phyloP scores from a whole-genome alignment of 2,329 filamentous ascomycete genomes.

The Penicillium concentricum region DNA sequence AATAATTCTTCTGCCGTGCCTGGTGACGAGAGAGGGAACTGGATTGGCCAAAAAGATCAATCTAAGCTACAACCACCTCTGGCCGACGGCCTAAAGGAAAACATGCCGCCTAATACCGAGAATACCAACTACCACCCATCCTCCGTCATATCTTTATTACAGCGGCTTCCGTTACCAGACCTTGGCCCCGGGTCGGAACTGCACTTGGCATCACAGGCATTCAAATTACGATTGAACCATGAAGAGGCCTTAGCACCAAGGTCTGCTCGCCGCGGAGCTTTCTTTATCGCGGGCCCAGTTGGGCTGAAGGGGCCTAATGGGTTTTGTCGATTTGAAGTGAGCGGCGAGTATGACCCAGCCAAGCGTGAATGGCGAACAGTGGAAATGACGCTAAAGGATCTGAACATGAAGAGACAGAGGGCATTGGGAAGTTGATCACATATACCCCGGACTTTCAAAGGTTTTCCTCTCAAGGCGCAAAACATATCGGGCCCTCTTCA shows the following conservation, averaged over 20 bases:
- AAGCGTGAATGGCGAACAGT: constrained; percentile 30
- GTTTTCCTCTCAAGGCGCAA: neutral
- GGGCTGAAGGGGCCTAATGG: constrained; percentile 35
- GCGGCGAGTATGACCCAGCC: constrained; percentile 37
- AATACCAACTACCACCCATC: constrained; percentile 26
- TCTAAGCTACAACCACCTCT: constrained; percentile 18
- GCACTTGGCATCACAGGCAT: constrained; percentile 32
- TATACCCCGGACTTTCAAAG: neutral
- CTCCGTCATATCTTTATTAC: constrained; percentile 32
- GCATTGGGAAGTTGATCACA: constrained; percentile 22
- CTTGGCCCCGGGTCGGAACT: constrained; percentile 37
- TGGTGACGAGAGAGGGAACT: constrained; percentile 15
- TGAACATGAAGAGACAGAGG: constrained; percentile 29
- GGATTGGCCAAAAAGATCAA: constrained; percentile 18
- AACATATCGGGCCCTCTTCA: neutral
- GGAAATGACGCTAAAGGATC: constrained; percentile 33
- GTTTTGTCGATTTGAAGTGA: constrained; percentile 37
- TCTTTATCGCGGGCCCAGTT: constrained; percentile 36
- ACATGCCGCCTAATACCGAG: constrained; percentile 13
- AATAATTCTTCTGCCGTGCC: constrained; percentile 12
- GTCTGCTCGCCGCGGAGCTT: constrained; percentile 32
- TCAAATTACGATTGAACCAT: constrained; percentile 31
- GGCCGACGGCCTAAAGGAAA: constrained; percentile 14
- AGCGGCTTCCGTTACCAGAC: constrained; percentile 35
- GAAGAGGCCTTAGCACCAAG: constrained; percentile 19